These are phyloP conservation scores for Cystofilobasidium macerans DNA, from an alignment of 768 basidiomycete genomes.

Conservation along the genomic window DNA sequence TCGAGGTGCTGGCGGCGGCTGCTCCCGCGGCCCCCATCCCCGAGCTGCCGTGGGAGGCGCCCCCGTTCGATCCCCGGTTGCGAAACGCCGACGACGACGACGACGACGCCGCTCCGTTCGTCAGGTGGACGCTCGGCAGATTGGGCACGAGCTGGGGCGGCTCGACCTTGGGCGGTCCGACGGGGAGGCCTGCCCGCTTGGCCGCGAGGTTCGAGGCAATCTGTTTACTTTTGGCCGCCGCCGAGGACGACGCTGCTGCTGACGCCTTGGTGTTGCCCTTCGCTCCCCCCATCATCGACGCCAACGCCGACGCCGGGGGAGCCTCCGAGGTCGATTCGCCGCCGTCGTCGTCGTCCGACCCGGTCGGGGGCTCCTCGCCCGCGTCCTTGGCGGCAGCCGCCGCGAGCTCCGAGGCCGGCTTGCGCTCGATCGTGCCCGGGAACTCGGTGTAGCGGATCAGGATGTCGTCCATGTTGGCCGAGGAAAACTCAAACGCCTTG, in stretches of 20 bases:
- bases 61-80: too few relatives aligned
- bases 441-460: slow-evolving; percentile 19
- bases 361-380: slow-evolving; percentile 1
- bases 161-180: not conserved
- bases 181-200: not conserved
- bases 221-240: slow-evolving; percentile 10
- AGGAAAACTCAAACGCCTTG: slow-evolving; percentile 24
- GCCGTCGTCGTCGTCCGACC: slow-evolving; percentile 4
- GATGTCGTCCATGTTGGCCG: slow-evolving; percentile 21
- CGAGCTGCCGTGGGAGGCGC: too few relatives aligned
- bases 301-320: too few relatives aligned
- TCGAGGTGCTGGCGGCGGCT: too few relatives aligned
- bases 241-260: too few relatives aligned
- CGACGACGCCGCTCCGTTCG: not conserved
- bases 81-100: too few relatives aligned
- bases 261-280: too few relatives aligned
- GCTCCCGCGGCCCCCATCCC: too few relatives aligned
- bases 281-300: not conserved
- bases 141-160: slow-evolving; percentile 1
- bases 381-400: slow-evolving; percentile 18
- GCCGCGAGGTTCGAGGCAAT: not conserved
- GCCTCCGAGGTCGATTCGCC: slow-evolving; percentile 1
- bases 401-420: slow-evolving; percentile 13
- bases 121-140: not conserved
- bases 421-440: slow-evolving; percentile 13